phyloP scores from a whole-genome alignment of 495 filamentous ascomycete genomes.

The Aspergillus mulundensis region DNA sequence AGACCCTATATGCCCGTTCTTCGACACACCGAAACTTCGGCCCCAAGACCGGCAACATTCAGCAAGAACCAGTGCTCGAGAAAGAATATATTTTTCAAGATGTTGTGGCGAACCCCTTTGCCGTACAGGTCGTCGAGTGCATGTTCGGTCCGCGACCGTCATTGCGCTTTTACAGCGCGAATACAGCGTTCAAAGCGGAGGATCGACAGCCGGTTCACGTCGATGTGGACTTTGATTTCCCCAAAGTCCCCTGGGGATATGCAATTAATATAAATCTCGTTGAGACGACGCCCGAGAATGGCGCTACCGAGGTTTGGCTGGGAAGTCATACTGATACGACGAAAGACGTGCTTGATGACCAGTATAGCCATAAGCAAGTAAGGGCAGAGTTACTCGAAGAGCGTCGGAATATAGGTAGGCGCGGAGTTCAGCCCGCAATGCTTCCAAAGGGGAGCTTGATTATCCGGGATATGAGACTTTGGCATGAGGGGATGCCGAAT shows the following conservation, averaged over 20 bases:
- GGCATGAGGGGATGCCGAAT: conserved; percentile 46
- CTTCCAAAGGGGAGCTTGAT: conserved; percentile 38
- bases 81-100: conserved; percentile 35
- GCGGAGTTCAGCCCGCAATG: conserved; percentile 28
- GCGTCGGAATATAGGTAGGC: conserved; percentile 13
- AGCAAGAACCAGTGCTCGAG: conserved; percentile 48
- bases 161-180: conserved; percentile 50
- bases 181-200: conserved; percentile 43
- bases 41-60: conserved; percentile 48
- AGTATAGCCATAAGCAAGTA: conserved; percentile 16
- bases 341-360: conserved; percentile 6
- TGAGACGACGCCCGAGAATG: conserved; percentile 28
- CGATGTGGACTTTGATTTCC: conserved; percentile 53
- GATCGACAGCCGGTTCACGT: conserved; percentile 50
- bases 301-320: conserved; percentile 43
- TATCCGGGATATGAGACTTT: conserved; percentile 39
- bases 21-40: conserved; percentile 49
- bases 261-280: conserved; percentile 24
- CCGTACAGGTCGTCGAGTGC: conserved; percentile 44
- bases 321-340: conserved; percentile 34
- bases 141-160: conserved; percentile 46
- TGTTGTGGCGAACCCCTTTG: conserved; percentile 46
- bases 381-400: conserved; percentile 28
- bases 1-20: conserved; percentile 32
- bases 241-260: conserved; percentile 24